Base-by-base conservation (phyloP, 345 rosid species). In the Heritiera littoralis region DNA sequence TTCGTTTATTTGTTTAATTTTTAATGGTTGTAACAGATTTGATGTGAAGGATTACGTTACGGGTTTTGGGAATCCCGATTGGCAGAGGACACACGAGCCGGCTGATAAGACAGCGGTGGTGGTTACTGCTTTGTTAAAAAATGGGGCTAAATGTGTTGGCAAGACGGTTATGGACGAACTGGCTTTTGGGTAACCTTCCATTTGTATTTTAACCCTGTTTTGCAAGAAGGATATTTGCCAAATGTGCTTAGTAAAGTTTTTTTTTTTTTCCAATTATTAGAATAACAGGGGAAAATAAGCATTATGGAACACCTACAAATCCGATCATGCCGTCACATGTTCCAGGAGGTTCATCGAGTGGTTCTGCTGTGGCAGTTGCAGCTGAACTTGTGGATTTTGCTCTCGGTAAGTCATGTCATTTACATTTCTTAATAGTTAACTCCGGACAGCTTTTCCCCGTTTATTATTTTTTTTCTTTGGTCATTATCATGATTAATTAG, bases 331-430 rank as follows among this genome's bases (percentile, higher is more conserved):
- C 90, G 18, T 86, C 89, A 23, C 78, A 83, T 86, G 88, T 90
- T 74, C 93, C 98, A 14, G 98, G 98, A 80, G 98, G 98, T 64
- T 93, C 94, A 83, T 92, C 97, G 64, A 88, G 98, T 79, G 98
- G 98, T 83, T 92, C 98, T n/a, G 97, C 98, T 15, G 98, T 93
- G 71, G 90, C 94, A 73, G 98, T 95, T 85, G 93, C 90, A 0
- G 90, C 98, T 81, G 86, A 84, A 79, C 86, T 95, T 67, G 98
- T 93, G 65, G 97, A 93, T 84, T 95, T 92, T 85, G 89, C 98
- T 83, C 90, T 95, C 58, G 98, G 98, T 93, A 85, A 83, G 77
- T 58, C 71, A 32, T 3, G 66, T 60, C 15, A 12, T 20, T 67
- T 43, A 41, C 72, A 5, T 43, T 67, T 40, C 72, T 60, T 8